These are phyloP conservation scores for Bjerkandera adusta DNA, from an alignment of 1,284 basidiomycete genomes.

Conservation along the genomic window DNA sequence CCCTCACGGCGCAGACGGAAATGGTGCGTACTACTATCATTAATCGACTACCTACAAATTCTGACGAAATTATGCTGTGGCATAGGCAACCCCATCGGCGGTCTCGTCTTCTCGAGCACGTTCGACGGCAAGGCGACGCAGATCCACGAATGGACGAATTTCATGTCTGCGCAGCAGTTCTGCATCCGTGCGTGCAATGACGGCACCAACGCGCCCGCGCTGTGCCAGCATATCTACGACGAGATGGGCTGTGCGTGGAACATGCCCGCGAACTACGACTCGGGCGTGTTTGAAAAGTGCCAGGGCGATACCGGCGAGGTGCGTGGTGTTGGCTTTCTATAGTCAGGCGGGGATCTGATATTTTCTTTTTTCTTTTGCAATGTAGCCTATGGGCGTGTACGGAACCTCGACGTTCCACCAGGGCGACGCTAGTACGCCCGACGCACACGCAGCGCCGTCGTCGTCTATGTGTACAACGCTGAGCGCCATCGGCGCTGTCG, in stretches of 20 bases:
- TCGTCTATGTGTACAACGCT: slow-evolving; percentile 50
- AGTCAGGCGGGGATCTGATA: background rate
- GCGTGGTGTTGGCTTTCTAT: slow-evolving; percentile 12
- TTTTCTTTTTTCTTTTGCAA: background rate
- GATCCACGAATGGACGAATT: slow-evolving; percentile 70
- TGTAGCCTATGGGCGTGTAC: slow-evolving; percentile 72
- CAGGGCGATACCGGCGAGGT: slow-evolving; percentile 48
- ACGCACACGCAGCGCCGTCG: slow-evolving; percentile 54
- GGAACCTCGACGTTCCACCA: slow-evolving; percentile 64
- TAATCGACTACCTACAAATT: background rate
- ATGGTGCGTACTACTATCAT: slow-evolving; percentile 35
- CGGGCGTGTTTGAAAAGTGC: slow-evolving; percentile 61
- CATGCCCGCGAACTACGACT: slow-evolving; percentile 64
- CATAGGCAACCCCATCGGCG: slow-evolving; percentile 65
- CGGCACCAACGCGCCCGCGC: slow-evolving; percentile 51
- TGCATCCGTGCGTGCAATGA: slow-evolving; percentile 75
- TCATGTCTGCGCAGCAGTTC: slow-evolving; percentile 58
- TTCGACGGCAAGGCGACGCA: slow-evolving; percentile 55
- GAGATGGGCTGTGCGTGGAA: slow-evolving; percentile 68
- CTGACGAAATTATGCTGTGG: background rate
- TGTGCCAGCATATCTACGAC: slow-evolving; percentile 72
- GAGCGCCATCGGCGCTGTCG: slow-evolving; percentile 39
- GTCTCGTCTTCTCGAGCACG: slow-evolving; percentile 69
- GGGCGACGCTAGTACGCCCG: slow-evolving; percentile 56
- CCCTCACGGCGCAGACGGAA: slow-evolving; percentile 57